Conservation (phyloP, 192 early-diverging fungal genomes). For the Thamnidium elegans region DNA sequence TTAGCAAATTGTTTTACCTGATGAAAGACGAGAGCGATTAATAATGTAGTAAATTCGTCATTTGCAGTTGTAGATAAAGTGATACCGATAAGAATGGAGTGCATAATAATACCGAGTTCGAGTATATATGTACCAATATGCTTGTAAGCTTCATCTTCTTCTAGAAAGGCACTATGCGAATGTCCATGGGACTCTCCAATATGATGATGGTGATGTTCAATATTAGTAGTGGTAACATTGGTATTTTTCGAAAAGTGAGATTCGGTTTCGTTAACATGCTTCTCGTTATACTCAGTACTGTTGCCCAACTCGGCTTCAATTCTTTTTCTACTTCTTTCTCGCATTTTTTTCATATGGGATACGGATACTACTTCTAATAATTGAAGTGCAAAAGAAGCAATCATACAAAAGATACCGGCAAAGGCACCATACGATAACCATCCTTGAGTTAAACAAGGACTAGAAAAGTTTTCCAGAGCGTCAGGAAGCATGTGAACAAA, state of each 20-base stretch:
- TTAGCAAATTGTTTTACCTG: constrained; percentile 45
- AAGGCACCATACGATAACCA: constrained; percentile 36
- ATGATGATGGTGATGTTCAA: neutral
- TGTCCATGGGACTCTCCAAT: constrained; percentile 5
- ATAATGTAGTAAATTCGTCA: constrained; percentile 54
- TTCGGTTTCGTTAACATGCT: neutral
- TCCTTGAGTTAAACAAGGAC: constrained; percentile 31
- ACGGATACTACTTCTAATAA: constrained; percentile 25
- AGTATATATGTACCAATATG: constrained; percentile 64
- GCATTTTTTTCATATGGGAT: constrained; percentile 1
- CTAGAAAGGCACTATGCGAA: constrained; percentile 25
- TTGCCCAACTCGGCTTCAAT: neutral
- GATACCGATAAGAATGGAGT: constrained; percentile 77
- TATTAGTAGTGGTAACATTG: neutral
- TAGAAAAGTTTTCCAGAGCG: constrained; percentile 30
- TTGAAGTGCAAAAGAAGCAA: constrained; percentile 30
- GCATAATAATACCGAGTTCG: constrained; percentile 75
- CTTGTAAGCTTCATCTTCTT: constrained; percentile 32
- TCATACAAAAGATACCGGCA: constrained; percentile 37
- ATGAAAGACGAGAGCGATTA: constrained; percentile 71
- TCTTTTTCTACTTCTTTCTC: neutral
- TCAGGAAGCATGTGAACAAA: constrained; percentile 74
- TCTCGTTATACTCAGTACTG: neutral
- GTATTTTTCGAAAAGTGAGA: neutral
- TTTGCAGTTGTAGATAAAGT: constrained; percentile 57